Percentiles rank a stretch among this genome's conserved stretches.
phyloP scores from a whole-genome alignment of 345 rosid genomes.

The Lepidium didymum region DNA sequence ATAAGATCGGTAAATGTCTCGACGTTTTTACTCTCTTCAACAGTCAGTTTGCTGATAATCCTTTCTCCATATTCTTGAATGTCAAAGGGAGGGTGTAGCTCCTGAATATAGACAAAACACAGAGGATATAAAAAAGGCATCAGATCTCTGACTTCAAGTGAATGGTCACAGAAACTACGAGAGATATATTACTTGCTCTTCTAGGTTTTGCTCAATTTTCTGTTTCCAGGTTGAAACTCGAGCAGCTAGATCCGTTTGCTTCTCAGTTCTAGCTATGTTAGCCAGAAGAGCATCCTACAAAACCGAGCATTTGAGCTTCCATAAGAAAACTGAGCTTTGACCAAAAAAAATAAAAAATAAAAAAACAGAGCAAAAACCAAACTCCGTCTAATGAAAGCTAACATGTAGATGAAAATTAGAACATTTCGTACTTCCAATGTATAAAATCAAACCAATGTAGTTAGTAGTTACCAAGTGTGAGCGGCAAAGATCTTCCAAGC shows the following conservation, averaged over 20 bases:
- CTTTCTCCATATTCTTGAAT: constrained; percentile 77
- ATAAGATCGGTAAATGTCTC: constrained; percentile 60
- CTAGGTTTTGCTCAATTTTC: constrained; percentile 83
- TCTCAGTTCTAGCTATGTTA: constrained; percentile 87
- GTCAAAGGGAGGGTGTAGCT: constrained; percentile 80
- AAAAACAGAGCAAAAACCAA: neutral
- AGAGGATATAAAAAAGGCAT: neutral
- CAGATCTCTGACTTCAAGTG: neutral
- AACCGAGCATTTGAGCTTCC: neutral
- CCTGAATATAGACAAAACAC: constrained; percentile 39
- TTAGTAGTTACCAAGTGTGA: constrained; percentile 81
- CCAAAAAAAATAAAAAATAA: neutral
- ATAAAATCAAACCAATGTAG: constrained; percentile 8
- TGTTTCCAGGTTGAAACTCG: constrained; percentile 94
- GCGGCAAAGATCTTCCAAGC: constrained; percentile 91
- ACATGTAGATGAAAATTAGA: neutral
- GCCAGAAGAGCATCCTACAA: constrained; percentile 90
- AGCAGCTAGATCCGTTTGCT: constrained; percentile 84
- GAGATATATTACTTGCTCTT: constrained; percentile 64
- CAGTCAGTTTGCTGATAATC: constrained; percentile 53
- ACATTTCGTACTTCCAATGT: neutral
- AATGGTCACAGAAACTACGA: neutral
- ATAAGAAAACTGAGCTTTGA: neutral
- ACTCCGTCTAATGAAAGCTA: neutral
- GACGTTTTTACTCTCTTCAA: constrained; percentile 32